These are phyloP conservation scores for Lasiosphaeria ovina DNA, from an alignment of 495 filamentous ascomycete genomes.

Conservation along the genomic window DNA sequence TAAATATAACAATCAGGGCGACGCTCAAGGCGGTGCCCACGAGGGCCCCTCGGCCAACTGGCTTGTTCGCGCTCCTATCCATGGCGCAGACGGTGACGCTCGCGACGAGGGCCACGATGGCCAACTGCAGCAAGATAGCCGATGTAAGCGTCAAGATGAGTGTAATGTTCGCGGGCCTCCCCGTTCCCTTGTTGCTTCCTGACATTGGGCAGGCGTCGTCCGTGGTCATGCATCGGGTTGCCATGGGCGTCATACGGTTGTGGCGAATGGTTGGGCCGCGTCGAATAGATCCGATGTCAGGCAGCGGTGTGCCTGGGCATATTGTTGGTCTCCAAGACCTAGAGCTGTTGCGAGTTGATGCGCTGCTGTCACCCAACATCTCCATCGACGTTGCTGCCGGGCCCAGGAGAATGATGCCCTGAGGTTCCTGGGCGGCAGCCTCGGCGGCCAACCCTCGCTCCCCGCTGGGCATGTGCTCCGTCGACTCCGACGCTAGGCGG, in stretches of 20 bases:
- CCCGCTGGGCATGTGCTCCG: no score
- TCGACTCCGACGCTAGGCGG: no score
- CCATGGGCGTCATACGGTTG: conserved; percentile 13
- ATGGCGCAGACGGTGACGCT: conserved; percentile 17
- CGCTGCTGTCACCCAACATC: neutral
- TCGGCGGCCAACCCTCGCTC: no score
- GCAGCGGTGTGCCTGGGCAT: neutral
- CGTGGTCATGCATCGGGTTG: neutral
- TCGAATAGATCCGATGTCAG: conserved; percentile 17
- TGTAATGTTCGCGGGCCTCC: neutral
- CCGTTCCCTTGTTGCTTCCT: neutral
- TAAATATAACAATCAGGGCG: conserved; percentile 10
- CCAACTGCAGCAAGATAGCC: conserved; percentile 11
- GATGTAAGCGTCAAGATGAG: conserved; percentile 8
- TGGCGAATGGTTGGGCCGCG: conserved; percentile 20
- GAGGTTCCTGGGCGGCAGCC: no score
- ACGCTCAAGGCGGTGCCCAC: conserved; percentile 15
- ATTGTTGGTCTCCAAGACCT: neutral
- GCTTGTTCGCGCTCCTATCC: neutral
- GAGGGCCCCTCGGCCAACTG: neutral
- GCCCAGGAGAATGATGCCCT: no score
- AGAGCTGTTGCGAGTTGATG: neutral
- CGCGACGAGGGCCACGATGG: conserved; percentile 15
- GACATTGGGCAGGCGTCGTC: neutral
- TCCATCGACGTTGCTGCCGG: no score